These are phyloP conservation scores for Carallia brachiata DNA, from an alignment of 345 rosid species.

Conservation along the genomic window DNA sequence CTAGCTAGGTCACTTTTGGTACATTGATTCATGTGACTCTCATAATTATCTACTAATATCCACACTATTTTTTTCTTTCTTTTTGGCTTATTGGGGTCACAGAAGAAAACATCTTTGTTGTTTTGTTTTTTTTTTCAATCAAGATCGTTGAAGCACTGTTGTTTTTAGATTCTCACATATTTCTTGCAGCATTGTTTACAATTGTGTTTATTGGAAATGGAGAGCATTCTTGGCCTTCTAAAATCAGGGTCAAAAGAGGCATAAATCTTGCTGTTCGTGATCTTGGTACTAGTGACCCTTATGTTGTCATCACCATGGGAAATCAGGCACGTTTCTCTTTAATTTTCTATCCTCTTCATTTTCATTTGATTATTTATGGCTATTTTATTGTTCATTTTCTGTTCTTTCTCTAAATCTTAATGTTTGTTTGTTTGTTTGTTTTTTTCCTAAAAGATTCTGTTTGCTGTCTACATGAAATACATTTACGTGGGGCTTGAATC, in stretches of 20 bases:
- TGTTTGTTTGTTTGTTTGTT: background rate
- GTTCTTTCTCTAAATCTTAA: background rate
- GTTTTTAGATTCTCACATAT: too few species aligned
- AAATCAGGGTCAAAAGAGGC: slow-evolving; percentile 29
- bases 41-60: background rate
- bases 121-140: too few species aligned
- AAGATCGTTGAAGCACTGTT: too few species aligned
- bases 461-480: background rate
- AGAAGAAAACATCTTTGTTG: too few species aligned
- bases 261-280: slow-evolving; percentile 40
- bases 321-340: slow-evolving; percentile 9
- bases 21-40: background rate
- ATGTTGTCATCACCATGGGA: slow-evolving; percentile 31
- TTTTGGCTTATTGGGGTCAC: too few species aligned
- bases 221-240: slow-evolving; percentile 35
- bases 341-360: background rate
- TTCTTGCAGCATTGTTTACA: background rate
- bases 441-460: background rate
- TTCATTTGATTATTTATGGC: background rate
- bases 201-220: slow-evolving; percentile 13
- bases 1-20: background rate
- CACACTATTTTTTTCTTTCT: too few species aligned
- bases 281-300: slow-evolving; percentile 38
- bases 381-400: background rate
- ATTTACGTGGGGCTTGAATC: too few species aligned